phyloP scores from a whole-genome alignment of 140 eudicot species.

The Stevia rebaudiana region DNA sequence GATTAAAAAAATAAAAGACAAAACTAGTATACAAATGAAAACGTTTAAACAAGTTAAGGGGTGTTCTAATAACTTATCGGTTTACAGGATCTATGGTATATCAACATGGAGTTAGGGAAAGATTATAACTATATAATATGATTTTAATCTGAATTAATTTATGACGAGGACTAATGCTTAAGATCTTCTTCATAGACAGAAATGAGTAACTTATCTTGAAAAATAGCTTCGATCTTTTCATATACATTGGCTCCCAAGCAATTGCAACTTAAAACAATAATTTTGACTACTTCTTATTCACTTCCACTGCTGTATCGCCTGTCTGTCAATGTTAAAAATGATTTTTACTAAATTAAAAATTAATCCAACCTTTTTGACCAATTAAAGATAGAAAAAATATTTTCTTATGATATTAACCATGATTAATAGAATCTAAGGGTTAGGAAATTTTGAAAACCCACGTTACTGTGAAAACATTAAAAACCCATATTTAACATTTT shows the following conservation, averaged over 20 bases:
- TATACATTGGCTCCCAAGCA: slow-evolving; percentile 25
- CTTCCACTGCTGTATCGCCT: slow-evolving; percentile 65
- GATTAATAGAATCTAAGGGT: too few species aligned
- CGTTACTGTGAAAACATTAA: too few species aligned
- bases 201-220: slow-evolving; percentile 12
- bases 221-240: slow-evolving; percentile 26
- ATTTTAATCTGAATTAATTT: slow-evolving; percentile 17
- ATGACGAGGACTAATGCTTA: slow-evolving; percentile 4
- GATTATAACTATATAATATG: slow-evolving; percentile 23
- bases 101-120: slow-evolving; percentile 27
- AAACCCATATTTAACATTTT: too few species aligned
- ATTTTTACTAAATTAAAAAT: neutral
- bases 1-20: neutral
- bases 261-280: slow-evolving; percentile 6
- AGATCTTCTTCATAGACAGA: slow-evolving; percentile 27
- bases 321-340: slow-evolving; percentile 35
- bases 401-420: too few species aligned
- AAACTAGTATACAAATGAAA: slow-evolving; percentile 27
- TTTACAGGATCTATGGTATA: slow-evolving; percentile 17
- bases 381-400: neutral
- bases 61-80: slow-evolving; percentile 10
- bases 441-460: too few species aligned
- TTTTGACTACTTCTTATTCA: slow-evolving; percentile 39
- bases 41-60: slow-evolving; percentile 2
- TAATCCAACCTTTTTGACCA: neutral